Base-by-base conservation (phyloP, 2,329 filamentous ascomycete species). In the Geosmithia morbida region DNA sequence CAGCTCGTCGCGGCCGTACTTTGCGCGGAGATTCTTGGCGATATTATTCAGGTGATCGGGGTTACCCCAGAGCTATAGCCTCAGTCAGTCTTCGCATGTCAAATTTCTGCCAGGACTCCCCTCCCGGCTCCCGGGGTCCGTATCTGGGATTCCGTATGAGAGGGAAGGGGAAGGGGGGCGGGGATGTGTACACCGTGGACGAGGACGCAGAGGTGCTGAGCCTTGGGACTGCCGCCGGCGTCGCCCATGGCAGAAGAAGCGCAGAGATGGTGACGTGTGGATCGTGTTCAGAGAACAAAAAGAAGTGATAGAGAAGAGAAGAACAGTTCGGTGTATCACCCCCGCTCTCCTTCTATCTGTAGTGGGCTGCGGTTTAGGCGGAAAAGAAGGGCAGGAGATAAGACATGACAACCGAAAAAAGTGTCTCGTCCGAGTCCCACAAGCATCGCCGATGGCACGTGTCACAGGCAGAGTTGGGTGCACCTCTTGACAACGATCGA, bases 131-230 rank as follows among this genome's bases (percentile, higher is more conserved):
- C n/a, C n/a, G n/a, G n/a, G n/a, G n/a, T n/a, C n/a, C n/a, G n/a
- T n/a, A n/a, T 11, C 22, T 37, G 19, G 29, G 14, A 46, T 22
- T 22, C 20, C 17, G 22, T 26, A 18, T 17, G 19, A 20, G 19
- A 20, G 37, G 19, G 30, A 7, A 30, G 20, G 41, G 41, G n/a
- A 42, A 16, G 33, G 18, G 18, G 41, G 33, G 18, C 51, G 44
- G 47, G 49, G 51, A 47, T 49, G 51, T 75, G 62, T 75, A 85
- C 81, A 66, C 85, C 78, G 59, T 90, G 85, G 46, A 88, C 80
- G 43, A 90, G 70, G 41, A 90, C 83, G 57, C 81, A 84, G 51
- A 90, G 76, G 61, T 89, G 85, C 53, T 83, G 72, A 44, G 81
- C 79, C 49, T 73, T 65, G 43, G 59, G 47, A 56, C 64, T 71